Base-by-base conservation (phyloP, 768 basidiomycete genomes). In the Lactarius evosmus region DNA sequence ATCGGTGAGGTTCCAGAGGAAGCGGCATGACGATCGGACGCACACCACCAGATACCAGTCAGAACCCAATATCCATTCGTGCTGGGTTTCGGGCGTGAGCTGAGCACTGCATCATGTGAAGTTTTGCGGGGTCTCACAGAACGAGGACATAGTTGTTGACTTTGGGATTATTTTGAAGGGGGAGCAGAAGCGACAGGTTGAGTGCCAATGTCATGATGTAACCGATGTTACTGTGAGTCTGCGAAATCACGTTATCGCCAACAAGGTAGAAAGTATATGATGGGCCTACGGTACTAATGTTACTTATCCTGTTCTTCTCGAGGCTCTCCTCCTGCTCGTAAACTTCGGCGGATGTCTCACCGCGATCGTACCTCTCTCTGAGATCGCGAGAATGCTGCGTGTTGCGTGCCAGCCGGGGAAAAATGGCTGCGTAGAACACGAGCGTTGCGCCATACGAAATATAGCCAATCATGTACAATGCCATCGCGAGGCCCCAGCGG, bases 41-140 rank as follows among this genome's bases (percentile, higher is more conserved):
- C 76, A 91, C 90, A 91, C 93, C 91, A 95, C 85, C 92, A 94
- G 56, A 92, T 85, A 11, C 91, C 91, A 12, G 81, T 79, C 0
- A 93, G 51, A 17, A 95, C 87, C 90, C 88, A 88, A 67, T 91
- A 91, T 0, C 77, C 80, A 62, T 86, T 91, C 27, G 83, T 85
- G 27, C 88, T 58, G 30, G 19, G 6, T 22, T n/a, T 7, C 14
- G 34, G 12, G 1, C 17, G 19, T 58, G 40, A 33, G 44, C 29
- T 8, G 17, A 41, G 38, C 16, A 29, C 16, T 8, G 19, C 12
- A 44, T 38, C 9, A 19, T 16, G n/a, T 29, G 46, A 49, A n/a
- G 38, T 22, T 12, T 14, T 5, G 3, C 19, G 29, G 32, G 8
- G 38, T 19, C 84, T 69, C 63, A 90, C 88, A 91, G 68, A 19